These are phyloP conservation scores for Clohesyomyces aquaticus DNA, from an alignment of 495 filamentous ascomycete species.

Conservation along the genomic window DNA sequence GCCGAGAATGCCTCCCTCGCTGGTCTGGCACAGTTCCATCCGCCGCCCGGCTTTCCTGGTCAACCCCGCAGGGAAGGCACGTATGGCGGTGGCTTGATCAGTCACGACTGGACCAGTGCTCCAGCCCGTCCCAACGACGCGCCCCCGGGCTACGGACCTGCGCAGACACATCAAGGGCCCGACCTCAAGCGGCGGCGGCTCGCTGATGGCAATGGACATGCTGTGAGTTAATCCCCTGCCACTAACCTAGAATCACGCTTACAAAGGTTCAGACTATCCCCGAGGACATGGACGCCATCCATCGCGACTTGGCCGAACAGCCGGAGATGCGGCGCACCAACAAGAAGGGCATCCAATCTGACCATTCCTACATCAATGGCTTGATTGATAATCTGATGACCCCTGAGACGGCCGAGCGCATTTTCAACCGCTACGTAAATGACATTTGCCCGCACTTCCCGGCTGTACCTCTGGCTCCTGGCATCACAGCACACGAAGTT, in stretches of 20 bases:
- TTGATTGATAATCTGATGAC: slow-evolving; percentile 67
- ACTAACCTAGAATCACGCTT: neutral
- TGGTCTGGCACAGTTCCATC: neutral
- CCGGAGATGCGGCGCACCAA: slow-evolving; percentile 31
- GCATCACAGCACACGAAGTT: slow-evolving; percentile 67
- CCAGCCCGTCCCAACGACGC: slow-evolving; percentile 9
- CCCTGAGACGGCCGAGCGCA: slow-evolving; percentile 60
- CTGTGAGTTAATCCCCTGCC: slow-evolving; percentile 15
- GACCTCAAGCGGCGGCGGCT: slow-evolving; percentile 29
- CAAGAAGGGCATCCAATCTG: slow-evolving; percentile 33
- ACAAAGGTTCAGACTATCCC: slow-evolving; percentile 32
- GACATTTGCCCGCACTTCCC: slow-evolving; percentile 75
- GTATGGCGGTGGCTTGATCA: slow-evolving; percentile 17
- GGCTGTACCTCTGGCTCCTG: slow-evolving; percentile 72
- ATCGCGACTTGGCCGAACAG: slow-evolving; percentile 33
- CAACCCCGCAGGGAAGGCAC: slow-evolving; percentile 13
- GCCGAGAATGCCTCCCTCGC: neutral
- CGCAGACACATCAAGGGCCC: slow-evolving; percentile 22
- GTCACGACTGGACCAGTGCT: slow-evolving; percentile 25
- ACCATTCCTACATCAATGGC: slow-evolving; percentile 64
- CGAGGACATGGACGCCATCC: slow-evolving; percentile 38
- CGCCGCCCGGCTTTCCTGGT: neutral
- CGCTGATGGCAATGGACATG: slow-evolving; percentile 17
- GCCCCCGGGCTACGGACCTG: slow-evolving; percentile 25
- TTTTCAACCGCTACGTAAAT: slow-evolving; percentile 72